Evolutionary conservation across 2,329 filamentous ascomycete species (phyloP).

Genomic region (Calonectria pauciramosa): DNA sequence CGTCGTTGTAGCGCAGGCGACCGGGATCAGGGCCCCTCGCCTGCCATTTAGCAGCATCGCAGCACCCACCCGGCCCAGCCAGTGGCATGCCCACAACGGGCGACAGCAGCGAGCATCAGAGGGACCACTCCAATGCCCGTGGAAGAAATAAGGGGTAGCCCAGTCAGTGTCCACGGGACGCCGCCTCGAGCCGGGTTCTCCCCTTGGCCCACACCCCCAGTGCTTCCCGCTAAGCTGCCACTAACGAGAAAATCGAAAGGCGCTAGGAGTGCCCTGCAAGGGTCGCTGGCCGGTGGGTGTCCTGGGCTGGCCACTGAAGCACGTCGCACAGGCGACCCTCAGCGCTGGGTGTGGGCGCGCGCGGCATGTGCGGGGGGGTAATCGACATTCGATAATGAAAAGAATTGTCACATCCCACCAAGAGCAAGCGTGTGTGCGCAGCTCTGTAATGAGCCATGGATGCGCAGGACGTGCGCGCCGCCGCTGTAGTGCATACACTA

Average conservation of each 20-base stretch:
- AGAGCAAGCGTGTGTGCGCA: neutral
- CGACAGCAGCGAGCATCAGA: constrained; percentile 8
- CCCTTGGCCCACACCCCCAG: neutral
- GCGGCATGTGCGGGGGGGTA: constrained; percentile 26
- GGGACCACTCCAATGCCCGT: neutral
- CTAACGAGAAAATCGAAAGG: constrained; percentile 15
- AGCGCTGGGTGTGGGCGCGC: constrained; percentile 1
- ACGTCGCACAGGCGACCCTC: constrained; percentile 12
- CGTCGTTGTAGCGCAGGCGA: constrained; percentile 20
- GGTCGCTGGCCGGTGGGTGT: neutral
- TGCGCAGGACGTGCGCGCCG: neutral
- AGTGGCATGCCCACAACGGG: neutral
- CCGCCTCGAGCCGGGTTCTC: constrained; percentile 15
- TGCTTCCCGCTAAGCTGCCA: constrained; percentile 21
- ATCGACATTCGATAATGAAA: constrained; percentile 4
- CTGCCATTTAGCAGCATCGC: neutral
- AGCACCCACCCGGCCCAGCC: neutral
- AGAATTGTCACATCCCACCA: neutral
- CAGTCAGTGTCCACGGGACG: constrained; percentile 21
- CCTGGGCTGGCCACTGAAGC: constrained; percentile 3
- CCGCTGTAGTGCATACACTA: neutral
- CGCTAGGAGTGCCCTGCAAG: constrained; percentile 21
- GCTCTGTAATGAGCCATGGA: neutral
- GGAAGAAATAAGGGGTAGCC: constrained; percentile 27
- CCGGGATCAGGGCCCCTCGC: constrained; percentile 19